phyloP scores from a whole-genome alignment of 139 green algal genomes.

The Astrephomene gubernaculifera region DNA sequence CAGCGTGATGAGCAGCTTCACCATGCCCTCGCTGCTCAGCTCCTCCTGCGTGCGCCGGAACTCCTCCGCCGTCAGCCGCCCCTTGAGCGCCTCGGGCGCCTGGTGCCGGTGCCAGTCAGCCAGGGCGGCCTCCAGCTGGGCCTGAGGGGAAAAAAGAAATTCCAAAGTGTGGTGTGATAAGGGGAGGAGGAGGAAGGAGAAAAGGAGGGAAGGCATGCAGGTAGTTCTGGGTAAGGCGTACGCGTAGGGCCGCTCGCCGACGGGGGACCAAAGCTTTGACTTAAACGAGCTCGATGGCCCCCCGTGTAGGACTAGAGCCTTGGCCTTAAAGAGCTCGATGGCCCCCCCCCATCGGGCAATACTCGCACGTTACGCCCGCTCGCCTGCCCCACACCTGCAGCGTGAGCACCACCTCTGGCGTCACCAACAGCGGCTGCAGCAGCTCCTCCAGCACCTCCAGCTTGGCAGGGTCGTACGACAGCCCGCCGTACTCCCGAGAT shows the following conservation, averaged over 20 bases:
- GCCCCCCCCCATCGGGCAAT: no score
- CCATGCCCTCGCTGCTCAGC: conserved; percentile 34
- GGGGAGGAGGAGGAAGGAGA: background rate
- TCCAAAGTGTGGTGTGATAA: no score
- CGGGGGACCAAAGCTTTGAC: no score
- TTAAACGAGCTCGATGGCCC: no score
- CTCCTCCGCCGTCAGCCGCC: conserved; percentile 41
- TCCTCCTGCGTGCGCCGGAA: conserved; percentile 53
- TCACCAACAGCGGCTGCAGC: conserved; percentile 52
- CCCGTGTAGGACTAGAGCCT: no score
- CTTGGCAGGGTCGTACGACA: background rate
- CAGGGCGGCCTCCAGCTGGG: conserved; percentile 53
- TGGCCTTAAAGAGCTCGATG: no score
- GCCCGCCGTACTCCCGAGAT: background rate
- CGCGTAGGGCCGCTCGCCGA: no score
- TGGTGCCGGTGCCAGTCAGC: conserved; percentile 52
- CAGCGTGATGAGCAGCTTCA: conserved; percentile 53
- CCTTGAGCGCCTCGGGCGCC: conserved; percentile 61
- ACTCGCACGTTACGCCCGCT: background rate
- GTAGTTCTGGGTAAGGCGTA: no score
- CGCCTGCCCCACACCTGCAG: conserved; percentile 23
- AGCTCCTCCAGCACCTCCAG: conserved; percentile 45
- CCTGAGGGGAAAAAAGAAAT: background rate
- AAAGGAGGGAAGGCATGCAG: no score
- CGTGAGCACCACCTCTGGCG: conserved; percentile 57